Base-by-base conservation (phyloP, 2,329 filamentous ascomycete genomes). In the Microdochium nivale region DNA sequence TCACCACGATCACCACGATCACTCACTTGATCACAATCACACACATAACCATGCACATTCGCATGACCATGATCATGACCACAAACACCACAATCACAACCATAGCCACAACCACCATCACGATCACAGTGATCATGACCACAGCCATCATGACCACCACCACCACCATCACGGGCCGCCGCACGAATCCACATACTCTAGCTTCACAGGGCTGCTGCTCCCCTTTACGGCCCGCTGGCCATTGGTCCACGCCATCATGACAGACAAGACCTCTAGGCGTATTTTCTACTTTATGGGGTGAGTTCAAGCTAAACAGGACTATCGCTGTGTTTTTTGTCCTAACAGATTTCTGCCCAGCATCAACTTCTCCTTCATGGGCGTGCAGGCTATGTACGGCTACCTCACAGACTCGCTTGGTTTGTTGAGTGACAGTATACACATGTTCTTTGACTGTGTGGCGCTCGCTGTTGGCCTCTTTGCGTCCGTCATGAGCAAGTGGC, bases 261-360 rank as follows among this genome's bases (percentile, higher is more conserved):
- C 85, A 14, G 92, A 97, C 63, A 90, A 90, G 61, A 92, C 99
- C 66, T 97, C 92, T 16, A 81, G 94, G 53, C 83, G 92, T 46
- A 97, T 99, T 56, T 95, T 96, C 59, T 99, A 99, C 69, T 99
- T 97, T 61, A 96, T 96, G 83, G 80, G 78, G 88, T 95, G 75
- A 4, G 21, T 53, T 9, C 43, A 48, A 52, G 13, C 51, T 21
- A 35, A 16, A 5, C 52, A 62, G 52, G 25, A 5, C 27, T 11
- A 30, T 30, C 96, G 83, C 80, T 78, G 88, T 95, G 75, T 3
- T 19, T 53, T 9, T 43, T 48, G 52, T 13, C 51, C 19, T 37
- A 14, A 5, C 52, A 62, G 52, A 25, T 3, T 9, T 32, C 30
- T 24, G 30, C 3, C 8, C 63, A 95, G 90, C 55, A 79, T 99